Evolutionary conservation across 768 basidiomycete genomes (phyloP).

Genomic region (Suillus tomentosus): DNA sequence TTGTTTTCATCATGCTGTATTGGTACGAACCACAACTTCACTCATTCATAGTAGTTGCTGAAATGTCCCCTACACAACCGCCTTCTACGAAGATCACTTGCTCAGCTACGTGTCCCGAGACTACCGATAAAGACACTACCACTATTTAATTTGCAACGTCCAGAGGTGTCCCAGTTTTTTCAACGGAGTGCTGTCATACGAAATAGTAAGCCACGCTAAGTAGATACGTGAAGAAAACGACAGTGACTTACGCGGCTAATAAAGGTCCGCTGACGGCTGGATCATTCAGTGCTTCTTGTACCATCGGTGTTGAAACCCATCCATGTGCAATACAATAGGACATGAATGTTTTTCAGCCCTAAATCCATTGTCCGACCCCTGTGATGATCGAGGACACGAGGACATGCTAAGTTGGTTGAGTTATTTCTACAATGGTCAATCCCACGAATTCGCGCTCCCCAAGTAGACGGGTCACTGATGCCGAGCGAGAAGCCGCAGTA

Average conservation of each 20-base stretch:
- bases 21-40: too few species aligned
- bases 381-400: too few species aligned
- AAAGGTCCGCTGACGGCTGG: constrained; percentile 55
- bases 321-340: too few species aligned
- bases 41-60: neutral
- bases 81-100: constrained; percentile 72
- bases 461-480: too few species aligned
- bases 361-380: too few species aligned
- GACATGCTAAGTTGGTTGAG: too few species aligned
- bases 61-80: constrained; percentile 34
- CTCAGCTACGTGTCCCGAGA: constrained; percentile 74
- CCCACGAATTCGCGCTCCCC: too few species aligned
- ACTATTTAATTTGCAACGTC: constrained; percentile 71
- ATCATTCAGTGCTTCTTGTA: constrained; percentile 56
- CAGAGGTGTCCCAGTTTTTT: constrained; percentile 50
- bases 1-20: too few species aligned
- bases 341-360: too few species aligned
- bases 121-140: constrained; percentile 54
- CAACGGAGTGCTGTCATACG: constrained; percentile 56
- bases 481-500: too few species aligned
- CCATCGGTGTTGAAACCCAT: constrained; percentile 69
- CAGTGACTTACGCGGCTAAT: constrained; percentile 60
- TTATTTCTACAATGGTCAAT: too few species aligned
- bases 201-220: neutral
- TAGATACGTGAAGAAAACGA: neutral